Percentiles rank a stretch among this genome's conserved stretches.
Conservation (phyloP, 768 basidiomycete species). For the Lactarius tabidus region DNA sequence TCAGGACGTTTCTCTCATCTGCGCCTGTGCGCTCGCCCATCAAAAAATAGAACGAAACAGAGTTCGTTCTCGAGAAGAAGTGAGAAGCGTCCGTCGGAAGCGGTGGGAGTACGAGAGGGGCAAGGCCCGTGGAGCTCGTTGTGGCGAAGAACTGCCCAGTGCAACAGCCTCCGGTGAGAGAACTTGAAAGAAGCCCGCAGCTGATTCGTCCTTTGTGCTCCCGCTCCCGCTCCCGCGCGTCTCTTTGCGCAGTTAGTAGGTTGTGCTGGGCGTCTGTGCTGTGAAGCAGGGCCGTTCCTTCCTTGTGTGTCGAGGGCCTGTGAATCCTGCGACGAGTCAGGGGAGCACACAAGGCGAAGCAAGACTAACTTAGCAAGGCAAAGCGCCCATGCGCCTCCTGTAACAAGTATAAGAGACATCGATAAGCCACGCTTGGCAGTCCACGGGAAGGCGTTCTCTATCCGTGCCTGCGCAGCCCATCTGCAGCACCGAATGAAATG, state of each 20-base stretch:
- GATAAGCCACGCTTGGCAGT: background rate
- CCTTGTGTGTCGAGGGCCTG: background rate
- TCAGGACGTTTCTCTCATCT: background rate
- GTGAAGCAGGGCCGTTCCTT: background rate
- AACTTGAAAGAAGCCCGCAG: background rate
- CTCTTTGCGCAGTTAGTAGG: background rate
- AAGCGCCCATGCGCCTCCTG: background rate
- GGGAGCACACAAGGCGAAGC: background rate
- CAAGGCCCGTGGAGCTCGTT: background rate
- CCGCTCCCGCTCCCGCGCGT: background rate
- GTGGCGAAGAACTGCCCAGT: background rate
- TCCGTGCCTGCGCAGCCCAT: conserved; percentile 13
- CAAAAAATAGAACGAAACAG: background rate
- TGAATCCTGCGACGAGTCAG: background rate
- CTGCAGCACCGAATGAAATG: background rate
- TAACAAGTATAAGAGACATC: background rate
- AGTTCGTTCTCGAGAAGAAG: background rate
- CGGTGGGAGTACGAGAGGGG: background rate
- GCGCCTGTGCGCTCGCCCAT: background rate
- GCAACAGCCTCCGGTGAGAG: background rate
- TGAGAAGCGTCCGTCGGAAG: background rate
- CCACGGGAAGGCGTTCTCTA: background rate
- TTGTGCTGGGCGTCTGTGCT: background rate
- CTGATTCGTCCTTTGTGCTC: background rate
- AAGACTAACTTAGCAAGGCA: background rate